phyloP scores from a whole-genome alignment of 345 rosid genomes.

The Populus tremula region DNA sequence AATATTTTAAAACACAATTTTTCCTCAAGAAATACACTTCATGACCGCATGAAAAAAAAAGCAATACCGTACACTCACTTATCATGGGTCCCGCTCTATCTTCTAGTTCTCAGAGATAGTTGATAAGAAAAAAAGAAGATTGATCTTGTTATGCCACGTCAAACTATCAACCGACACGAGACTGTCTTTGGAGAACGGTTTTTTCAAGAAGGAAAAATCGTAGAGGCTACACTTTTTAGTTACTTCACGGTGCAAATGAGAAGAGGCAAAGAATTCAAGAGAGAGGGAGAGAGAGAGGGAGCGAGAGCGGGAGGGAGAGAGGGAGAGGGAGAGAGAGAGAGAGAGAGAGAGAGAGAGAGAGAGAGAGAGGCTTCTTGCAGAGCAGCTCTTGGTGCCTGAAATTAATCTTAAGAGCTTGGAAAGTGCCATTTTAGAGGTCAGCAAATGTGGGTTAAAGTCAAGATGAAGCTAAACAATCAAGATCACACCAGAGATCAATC shows the following conservation, averaged over 20 bases:
- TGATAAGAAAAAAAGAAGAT: neutral
- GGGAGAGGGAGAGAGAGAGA: neutral
- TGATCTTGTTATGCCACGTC: neutral
- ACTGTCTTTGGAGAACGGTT: neutral
- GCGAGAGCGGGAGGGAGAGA: too few species aligned
- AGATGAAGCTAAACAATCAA: neutral
- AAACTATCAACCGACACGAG: neutral
- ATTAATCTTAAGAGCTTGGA: neutral
- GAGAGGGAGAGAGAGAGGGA: neutral
- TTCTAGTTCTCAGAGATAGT: neutral
- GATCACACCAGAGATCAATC: neutral
- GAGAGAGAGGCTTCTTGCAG: neutral
- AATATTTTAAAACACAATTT: too few species aligned
- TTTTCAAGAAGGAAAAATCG: neutral
- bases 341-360: neutral
- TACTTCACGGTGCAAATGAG: too few species aligned
- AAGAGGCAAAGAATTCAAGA: neutral
- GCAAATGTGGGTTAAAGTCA: neutral
- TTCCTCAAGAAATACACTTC: accelerated
- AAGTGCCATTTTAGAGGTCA: neutral
- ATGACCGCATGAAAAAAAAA: too few species aligned
- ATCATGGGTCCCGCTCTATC: neutral
- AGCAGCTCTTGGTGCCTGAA: neutral
- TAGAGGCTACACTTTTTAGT: neutral
- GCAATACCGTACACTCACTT: too few species aligned